Evolutionary conservation across 169 alveolate species (phyloP).

Genomic region (Ichthyophthirius multifiliis): DNA sequence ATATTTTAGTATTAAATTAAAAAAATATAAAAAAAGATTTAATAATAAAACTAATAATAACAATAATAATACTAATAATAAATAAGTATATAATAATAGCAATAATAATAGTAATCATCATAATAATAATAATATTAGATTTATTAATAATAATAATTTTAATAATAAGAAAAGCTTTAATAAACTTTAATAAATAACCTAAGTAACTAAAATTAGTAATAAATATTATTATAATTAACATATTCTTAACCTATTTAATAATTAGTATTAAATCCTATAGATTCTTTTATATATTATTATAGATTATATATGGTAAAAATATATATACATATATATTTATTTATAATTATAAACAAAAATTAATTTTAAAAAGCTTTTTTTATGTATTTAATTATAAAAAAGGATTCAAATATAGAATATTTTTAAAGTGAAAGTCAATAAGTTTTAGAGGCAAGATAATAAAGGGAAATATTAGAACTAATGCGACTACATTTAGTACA

Average conservation of each 20-base stretch:
- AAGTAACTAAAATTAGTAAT: not conserved
- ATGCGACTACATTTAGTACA: not conserved
- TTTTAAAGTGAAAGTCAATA: not conserved
- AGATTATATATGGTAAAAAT: not conserved
- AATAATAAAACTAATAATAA: too few relatives aligned
- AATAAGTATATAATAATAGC: too few relatives aligned
- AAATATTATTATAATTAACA: not conserved
- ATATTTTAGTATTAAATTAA: too few relatives aligned
- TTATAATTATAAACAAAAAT: not conserved
- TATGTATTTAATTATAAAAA: not conserved
- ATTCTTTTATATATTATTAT: not conserved
- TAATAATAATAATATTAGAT: not conserved
- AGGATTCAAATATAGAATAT: not conserved
- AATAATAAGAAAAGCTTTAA: not conserved
- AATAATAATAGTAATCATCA: not conserved
- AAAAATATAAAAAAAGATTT: too few relatives aligned
- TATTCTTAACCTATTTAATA: not conserved
- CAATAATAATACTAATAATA: too few relatives aligned
- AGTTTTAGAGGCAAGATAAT: not conserved
- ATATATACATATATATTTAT: not conserved
- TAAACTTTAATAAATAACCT: not conserved
- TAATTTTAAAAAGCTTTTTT: too few relatives aligned
- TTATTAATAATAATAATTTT: not conserved
- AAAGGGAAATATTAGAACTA: not conserved
- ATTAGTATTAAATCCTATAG: not conserved